Percentiles rank a stretch among this genome's conserved stretches.
Conservation (phyloP, 2,329 filamentous ascomycete genomes). For the Botrytis deweyae region DNA sequence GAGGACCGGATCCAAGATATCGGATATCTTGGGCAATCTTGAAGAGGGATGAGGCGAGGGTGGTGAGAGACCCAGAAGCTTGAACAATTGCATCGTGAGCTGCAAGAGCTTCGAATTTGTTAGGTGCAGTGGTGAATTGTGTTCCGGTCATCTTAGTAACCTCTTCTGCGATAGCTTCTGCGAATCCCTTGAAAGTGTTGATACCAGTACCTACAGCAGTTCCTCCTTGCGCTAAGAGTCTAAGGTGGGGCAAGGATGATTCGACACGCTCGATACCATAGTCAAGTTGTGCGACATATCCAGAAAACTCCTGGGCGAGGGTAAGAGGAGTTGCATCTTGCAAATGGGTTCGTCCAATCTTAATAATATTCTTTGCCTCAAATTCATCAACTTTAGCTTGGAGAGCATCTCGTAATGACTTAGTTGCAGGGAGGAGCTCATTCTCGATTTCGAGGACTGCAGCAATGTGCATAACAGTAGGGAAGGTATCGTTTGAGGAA, state of each 20-base stretch:
- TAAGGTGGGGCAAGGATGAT: constrained; percentile 77
- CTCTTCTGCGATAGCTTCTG: constrained; percentile 86
- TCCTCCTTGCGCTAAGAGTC: constrained; percentile 88
- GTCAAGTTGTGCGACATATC: constrained; percentile 93
- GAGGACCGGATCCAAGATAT: constrained; percentile 92
- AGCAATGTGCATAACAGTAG: constrained; percentile 99
- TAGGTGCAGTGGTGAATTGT: constrained; percentile 92
- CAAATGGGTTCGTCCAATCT: constrained; percentile 96
- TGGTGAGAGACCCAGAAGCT: constrained; percentile 91
- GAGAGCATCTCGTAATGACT: constrained; percentile 77
- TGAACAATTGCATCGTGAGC: constrained; percentile 96
- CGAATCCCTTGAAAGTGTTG: constrained; percentile 96
- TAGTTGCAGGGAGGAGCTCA: constrained; percentile 78
- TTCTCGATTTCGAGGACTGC: constrained; percentile 91
- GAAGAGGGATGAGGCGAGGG: constrained; percentile 84
- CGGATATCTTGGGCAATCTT: constrained; percentile 99
- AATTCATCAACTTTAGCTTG: constrained; percentile 89
- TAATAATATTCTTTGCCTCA: constrained; percentile 84
- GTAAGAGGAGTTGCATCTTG: constrained; percentile 97
- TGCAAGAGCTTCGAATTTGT: constrained; percentile 97
- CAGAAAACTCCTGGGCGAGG: constrained; percentile 95
- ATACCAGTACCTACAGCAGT: constrained; percentile 96
- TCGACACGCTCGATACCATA: constrained; percentile 86
- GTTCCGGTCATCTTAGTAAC: constrained; percentile 90
- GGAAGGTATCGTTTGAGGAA: constrained; percentile 98